Percentiles rank a stretch among this genome's conserved stretches.
Evolutionary conservation across 2,329 filamentous ascomycete genomes (phyloP).

Genomic region (Rosellinia necatrix): DNA sequence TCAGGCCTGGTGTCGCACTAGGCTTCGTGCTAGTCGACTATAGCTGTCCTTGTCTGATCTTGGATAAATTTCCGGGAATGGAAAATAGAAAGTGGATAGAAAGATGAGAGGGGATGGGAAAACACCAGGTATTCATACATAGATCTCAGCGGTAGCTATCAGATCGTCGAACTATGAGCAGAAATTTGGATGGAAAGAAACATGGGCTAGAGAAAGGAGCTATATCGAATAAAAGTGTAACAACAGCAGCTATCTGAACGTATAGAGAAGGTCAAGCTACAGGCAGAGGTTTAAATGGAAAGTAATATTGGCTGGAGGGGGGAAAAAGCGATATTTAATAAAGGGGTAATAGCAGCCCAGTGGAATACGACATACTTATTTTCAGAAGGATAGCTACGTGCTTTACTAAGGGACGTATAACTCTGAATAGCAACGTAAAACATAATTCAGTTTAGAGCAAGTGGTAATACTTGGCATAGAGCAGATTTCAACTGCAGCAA

Average conservation of each 20-base stretch:
- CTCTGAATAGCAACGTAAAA: neutral
- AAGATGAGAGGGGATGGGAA: constrained; percentile 1
- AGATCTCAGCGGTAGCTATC: neutral
- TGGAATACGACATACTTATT: too few relatives aligned
- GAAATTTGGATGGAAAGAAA: constrained; percentile 9
- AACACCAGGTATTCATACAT: constrained; percentile 3
- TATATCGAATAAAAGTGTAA: neutral
- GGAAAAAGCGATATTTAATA: neutral
- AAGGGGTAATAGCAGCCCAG: neutral
- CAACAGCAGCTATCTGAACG: neutral
- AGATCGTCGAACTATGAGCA: constrained; percentile 2
- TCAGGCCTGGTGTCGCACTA: constrained; percentile 7
- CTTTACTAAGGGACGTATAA: neutral
- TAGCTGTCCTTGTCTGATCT: constrained; percentile 16
- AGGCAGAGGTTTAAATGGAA: constrained; percentile 3
- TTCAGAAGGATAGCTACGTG: neutral
- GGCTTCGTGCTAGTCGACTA: constrained; percentile 9
- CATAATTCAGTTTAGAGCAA: neutral
- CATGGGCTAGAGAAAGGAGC: neutral
- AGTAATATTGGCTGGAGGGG: neutral
- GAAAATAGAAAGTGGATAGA: neutral
- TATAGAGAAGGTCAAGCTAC: neutral
- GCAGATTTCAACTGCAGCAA: neutral
- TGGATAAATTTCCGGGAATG: neutral
- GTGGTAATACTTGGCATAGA: neutral